Base-by-base conservation (phyloP, 2,329 filamentous ascomycete genomes). In the Drechslerella stenobrocha region DNA sequence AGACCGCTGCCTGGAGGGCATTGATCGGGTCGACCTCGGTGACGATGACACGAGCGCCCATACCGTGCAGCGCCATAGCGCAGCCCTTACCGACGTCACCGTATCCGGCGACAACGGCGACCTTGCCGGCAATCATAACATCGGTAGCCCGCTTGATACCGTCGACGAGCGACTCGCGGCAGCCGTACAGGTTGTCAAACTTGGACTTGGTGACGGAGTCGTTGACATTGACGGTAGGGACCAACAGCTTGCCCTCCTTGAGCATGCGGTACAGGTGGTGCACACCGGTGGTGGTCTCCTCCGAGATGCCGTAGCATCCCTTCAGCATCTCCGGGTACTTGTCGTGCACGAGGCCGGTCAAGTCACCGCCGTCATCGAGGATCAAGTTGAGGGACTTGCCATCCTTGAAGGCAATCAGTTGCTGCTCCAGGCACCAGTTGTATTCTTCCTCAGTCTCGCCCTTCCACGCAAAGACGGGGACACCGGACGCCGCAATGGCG, bases 71-170 rank as follows among this genome's bases (percentile, higher is more conserved):
- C 76, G 92, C 92, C 82, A 93, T 84, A 76, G 92, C 91, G 79
- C 93, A 97, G 75, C 92, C 92, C 87, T 98, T 98, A 79, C 92
- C 92, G 79, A 98, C 93, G 81, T 98, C 92, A 86, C 92, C 92
- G 83, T 87, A 98, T 79, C 93, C 93, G 76, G 93, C 93, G 74
- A 98, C 93, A 74, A 97, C 91, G 73, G 89, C 90, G 76, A 96
- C 86, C 88, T 98, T 97, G 79, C 93, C 93, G 77, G 93, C 93
- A 83, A 97, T 92, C 93, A 98, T 98, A 80, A 97, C 93, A 83
- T 98, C 92, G 79, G 93, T 98, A 75, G 93, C 92, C 82, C 92
- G 92, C 89, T 97, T 98, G 87, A 98, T 97, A 79, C 93, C 93
- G 79, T 98, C 93, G 76, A 98, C 87, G 75, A 98, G 88, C 72